Percentiles rank a stretch among this genome's conserved stretches.
Evolutionary conservation across 495 filamentous ascomycete species (phyloP).

Genomic region (Evernia prunastri): DNA sequence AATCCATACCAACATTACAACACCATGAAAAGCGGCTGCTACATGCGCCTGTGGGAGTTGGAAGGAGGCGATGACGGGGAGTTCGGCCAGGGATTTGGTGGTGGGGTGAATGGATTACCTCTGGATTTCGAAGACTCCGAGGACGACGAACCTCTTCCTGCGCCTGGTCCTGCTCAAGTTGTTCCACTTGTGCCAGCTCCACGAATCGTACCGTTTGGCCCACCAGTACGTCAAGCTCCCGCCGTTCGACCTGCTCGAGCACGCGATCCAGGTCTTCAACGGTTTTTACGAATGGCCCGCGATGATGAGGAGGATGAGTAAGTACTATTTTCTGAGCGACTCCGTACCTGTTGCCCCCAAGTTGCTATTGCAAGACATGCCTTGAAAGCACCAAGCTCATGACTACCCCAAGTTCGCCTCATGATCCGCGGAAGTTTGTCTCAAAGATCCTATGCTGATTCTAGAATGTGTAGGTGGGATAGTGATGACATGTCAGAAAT

Average conservation of each 20-base stretch:
- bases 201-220: conserved; percentile 6
- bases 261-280: conserved; percentile 37
- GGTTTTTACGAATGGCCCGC: conserved; percentile 48
- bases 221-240: background rate
- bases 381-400: background rate
- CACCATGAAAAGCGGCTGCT: conserved; percentile 57
- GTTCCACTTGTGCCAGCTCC: background rate
- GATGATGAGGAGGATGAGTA: conserved; percentile 56
- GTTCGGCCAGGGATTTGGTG: conserved; percentile 48
- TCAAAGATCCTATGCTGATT: background rate
- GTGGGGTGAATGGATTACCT: conserved; percentile 30
- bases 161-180: background rate
- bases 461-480: background rate
- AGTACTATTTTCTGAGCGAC: background rate
- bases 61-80: conserved; percentile 73
- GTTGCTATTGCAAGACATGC: background rate
- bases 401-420: background rate
- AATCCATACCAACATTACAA: conserved; percentile 94
- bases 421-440: background rate
- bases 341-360: background rate
- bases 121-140: conserved; percentile 35
- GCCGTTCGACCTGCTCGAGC: conserved; percentile 10
- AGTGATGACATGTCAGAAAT: background rate
- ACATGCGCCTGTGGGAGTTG: conserved; percentile 81
- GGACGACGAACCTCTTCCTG: conserved; percentile 11